These are phyloP conservation scores for Plasmodium blacklocki DNA, from an alignment of 169 alveolate species.

Conservation along the genomic window DNA sequence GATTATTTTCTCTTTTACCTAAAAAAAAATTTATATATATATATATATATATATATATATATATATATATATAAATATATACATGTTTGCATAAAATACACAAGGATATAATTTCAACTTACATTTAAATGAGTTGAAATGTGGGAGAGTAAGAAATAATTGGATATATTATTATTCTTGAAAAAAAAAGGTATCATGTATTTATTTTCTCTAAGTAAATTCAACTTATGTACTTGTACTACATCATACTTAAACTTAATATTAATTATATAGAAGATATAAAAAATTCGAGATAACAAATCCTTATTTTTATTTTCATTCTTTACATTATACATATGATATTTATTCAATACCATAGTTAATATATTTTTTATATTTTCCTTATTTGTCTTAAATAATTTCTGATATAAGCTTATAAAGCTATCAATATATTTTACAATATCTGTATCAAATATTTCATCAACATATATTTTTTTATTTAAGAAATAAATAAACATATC, in stretches of 20 bases:
- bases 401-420: conserved; percentile 44
- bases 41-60: neutral
- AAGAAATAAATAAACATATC: conserved; percentile 32
- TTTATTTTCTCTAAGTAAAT: conserved; percentile 12
- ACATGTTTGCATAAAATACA: neutral
- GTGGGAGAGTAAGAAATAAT: conserved; percentile 6
- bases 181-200: conserved; percentile 31
- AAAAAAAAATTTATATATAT: neutral
- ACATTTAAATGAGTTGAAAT: conserved; percentile 28
- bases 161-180: conserved; percentile 1
- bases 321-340: conserved; percentile 18
- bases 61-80: neutral
- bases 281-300: conserved; percentile 23
- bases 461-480: conserved; percentile 27
- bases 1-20: conserved; percentile 45
- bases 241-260: conserved; percentile 27
- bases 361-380: conserved; percentile 47
- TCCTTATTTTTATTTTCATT: conserved; percentile 16
- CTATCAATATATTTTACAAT: neutral
- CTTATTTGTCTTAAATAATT: conserved; percentile 48
- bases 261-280: conserved; percentile 40
- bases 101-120: conserved; percentile 5
- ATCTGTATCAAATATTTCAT: conserved; percentile 31
- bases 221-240: conserved; percentile 1
- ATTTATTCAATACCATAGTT: conserved; percentile 26